Evolutionary conservation across 805 yeast genomes (phyloP).

Genomic region (Yamadazyma sp.): DNA sequence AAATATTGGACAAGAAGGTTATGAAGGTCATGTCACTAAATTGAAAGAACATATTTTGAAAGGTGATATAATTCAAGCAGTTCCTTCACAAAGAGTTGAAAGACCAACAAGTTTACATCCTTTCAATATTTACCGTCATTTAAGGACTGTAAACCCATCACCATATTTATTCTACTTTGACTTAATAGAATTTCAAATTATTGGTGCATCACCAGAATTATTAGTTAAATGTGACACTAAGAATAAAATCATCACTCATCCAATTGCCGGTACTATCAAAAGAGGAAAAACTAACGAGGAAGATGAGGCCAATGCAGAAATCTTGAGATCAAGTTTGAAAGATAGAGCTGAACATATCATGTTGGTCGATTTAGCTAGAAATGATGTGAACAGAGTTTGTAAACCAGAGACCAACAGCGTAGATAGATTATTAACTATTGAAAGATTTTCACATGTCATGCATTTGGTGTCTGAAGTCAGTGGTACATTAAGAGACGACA

Average conservation of each 20-base stretch:
- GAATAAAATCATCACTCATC: slow-evolving; percentile 84
- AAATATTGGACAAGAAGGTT: slow-evolving; percentile 91
- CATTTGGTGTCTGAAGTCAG: slow-evolving; percentile 94
- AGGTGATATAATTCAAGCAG: slow-evolving; percentile 97
- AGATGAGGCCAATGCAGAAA: slow-evolving; percentile 78
- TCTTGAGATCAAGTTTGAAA: slow-evolving; percentile 71
- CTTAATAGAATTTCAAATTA: slow-evolving; percentile 85
- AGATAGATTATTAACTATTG: slow-evolving; percentile 84
- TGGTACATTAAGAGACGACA: slow-evolving; percentile 79
- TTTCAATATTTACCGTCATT: slow-evolving; percentile 90
- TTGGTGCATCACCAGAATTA: slow-evolving; percentile 97
- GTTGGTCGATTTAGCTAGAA: slow-evolving; percentile 97
- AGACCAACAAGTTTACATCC: slow-evolving; percentile 96
- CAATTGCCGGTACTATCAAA: slow-evolving; percentile 94
- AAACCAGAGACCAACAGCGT: slow-evolving; percentile 80
- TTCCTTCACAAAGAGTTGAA: slow-evolving; percentile 95
- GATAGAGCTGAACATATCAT: slow-evolving; percentile 98
- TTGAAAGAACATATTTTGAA: slow-evolving; percentile 78
- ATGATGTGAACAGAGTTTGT: slow-evolving; percentile 94
- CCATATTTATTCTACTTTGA: slow-evolving; percentile 96
- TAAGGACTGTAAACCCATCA: slow-evolving; percentile 94
- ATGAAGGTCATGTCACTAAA: slow-evolving; percentile 72
- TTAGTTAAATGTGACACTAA: slow-evolving; percentile 76
- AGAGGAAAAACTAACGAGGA: slow-evolving; percentile 91
- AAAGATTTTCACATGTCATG: slow-evolving; percentile 95